Conservation (phyloP, 2,329 filamentous ascomycete species). For the Pseudocercospora pini-densiflorae region DNA sequence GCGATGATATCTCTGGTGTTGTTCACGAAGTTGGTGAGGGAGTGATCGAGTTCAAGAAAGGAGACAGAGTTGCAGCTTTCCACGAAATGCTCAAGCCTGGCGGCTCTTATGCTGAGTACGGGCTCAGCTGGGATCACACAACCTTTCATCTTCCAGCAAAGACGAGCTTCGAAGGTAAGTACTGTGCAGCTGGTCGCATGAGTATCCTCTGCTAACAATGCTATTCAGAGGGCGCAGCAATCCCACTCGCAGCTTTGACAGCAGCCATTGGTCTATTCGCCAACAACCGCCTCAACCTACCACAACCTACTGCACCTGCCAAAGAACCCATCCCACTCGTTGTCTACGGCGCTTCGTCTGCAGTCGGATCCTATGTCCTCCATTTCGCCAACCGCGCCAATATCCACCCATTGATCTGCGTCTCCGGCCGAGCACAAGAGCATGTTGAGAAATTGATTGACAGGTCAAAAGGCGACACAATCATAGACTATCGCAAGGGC, state of each 20-base stretch:
- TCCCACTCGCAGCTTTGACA: conserved; percentile 54
- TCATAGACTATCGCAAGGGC: conserved; percentile 63
- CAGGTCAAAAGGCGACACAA: conserved; percentile 57
- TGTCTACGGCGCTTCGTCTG: conserved; percentile 57
- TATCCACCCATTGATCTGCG: conserved; percentile 65
- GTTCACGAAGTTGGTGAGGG: conserved; percentile 60
- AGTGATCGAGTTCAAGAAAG: conserved; percentile 62
- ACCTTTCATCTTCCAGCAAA: conserved; percentile 60
- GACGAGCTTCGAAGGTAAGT: conserved; percentile 56
- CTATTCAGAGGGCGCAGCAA: conserved; percentile 46
- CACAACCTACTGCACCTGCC: conserved; percentile 45
- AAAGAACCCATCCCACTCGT: conserved; percentile 42
- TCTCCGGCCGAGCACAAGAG: conserved; percentile 60
- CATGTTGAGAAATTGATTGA: conserved; percentile 61
- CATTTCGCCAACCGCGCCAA: conserved; percentile 58
- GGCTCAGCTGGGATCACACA: conserved; percentile 59
- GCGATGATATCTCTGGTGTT: conserved; percentile 46
- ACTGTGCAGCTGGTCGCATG: neutral
- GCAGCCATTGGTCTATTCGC: conserved; percentile 50
- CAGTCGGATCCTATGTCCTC: conserved; percentile 63
- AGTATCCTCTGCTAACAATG: neutral
- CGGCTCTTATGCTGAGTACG: conserved; percentile 67
- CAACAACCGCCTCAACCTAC: conserved; percentile 44
- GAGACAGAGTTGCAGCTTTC: conserved; percentile 64
- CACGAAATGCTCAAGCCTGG: conserved; percentile 54